A percentile compares a stretch with the other conserved stretches of the same genome.
Conservation (phyloP, 108 stramenopile genomes). For the Mediolabrus comicus region DNA sequence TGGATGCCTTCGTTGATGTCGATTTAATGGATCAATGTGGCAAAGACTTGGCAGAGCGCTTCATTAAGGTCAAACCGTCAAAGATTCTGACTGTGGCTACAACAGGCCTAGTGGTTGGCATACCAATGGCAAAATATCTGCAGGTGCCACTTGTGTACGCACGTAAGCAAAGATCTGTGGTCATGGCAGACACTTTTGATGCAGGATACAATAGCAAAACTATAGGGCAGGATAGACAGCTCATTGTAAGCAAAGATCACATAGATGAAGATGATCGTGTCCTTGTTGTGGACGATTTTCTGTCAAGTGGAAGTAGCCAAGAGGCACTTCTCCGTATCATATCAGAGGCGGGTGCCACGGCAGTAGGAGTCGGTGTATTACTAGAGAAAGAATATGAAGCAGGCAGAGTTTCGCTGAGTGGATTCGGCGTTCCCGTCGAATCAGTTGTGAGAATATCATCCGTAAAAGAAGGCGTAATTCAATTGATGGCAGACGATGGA, state of each 20-base stretch:
- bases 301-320: conserved; percentile 83
- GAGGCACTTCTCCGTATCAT: conserved; percentile 83
- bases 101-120: conserved; percentile 83
- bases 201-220: conserved; percentile 81
- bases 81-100: conserved; percentile 91
- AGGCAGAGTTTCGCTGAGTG: conserved; percentile 74
- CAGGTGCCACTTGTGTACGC: conserved; percentile 88
- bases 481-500: conserved; percentile 80
- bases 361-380: conserved; percentile 81
- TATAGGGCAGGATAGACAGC: conserved; percentile 73
- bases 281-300: conserved; percentile 88
- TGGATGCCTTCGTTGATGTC: conserved; percentile 85
- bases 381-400: conserved; percentile 84
- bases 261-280: conserved; percentile 77
- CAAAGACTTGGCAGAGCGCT: conserved; percentile 74
- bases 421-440: conserved; percentile 76
- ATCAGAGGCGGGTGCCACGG: conserved; percentile 74
- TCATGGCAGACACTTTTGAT: conserved; percentile 84
- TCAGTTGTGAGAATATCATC: conserved; percentile 70
- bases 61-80: conserved; percentile 58
- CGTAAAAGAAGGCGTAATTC: conserved; percentile 73
- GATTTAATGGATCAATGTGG: conserved; percentile 89
- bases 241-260: conserved; percentile 81
- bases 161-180: conserved; percentile 84
- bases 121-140: conserved; percentile 85